Evolutionary conservation across 805 yeast genomes (phyloP).

Genomic region (Ogataea pignaliae): DNA sequence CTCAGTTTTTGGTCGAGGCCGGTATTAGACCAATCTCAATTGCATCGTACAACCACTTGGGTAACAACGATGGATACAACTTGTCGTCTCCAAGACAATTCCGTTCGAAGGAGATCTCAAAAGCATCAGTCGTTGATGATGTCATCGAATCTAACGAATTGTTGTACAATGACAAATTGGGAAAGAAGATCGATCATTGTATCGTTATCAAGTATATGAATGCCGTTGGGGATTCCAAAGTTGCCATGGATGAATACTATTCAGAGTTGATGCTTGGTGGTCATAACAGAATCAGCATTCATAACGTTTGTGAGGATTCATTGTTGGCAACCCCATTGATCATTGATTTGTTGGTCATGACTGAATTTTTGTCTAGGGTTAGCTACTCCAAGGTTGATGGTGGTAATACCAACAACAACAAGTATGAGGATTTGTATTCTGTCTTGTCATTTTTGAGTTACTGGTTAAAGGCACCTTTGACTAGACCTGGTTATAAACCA

Average conservation of each 20-base stretch:
- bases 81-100: constrained; percentile 89
- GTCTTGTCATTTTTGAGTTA: constrained; percentile 83
- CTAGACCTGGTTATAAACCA: constrained; percentile 85
- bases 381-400: constrained; percentile 56
- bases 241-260: constrained; percentile 98
- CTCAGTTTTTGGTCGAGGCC: constrained; percentile 94
- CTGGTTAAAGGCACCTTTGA: constrained; percentile 96
- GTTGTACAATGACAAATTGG: constrained; percentile 74
- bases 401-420: constrained; percentile 31
- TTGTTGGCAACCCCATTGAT: constrained; percentile 91
- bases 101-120: constrained; percentile 92
- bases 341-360: constrained; percentile 82
- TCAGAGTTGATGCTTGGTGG: constrained; percentile 97
- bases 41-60: constrained; percentile 94
- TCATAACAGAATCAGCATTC: constrained; percentile 89
- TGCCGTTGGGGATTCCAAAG: constrained; percentile 95
- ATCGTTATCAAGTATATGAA: constrained; percentile 91
- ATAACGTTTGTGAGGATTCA: constrained; percentile 95
- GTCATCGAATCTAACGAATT: constrained; percentile 84
- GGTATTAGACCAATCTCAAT: constrained; percentile 93
- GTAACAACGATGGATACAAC: constrained; percentile 94
- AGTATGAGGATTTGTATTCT: constrained; percentile 68
- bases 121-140: constrained; percentile 90
- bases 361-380: constrained; percentile 88
- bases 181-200: constrained; percentile 83